Base-by-base conservation (phyloP, 2,329 filamentous ascomycete species). In the Pestalotiopsis sp. region DNA sequence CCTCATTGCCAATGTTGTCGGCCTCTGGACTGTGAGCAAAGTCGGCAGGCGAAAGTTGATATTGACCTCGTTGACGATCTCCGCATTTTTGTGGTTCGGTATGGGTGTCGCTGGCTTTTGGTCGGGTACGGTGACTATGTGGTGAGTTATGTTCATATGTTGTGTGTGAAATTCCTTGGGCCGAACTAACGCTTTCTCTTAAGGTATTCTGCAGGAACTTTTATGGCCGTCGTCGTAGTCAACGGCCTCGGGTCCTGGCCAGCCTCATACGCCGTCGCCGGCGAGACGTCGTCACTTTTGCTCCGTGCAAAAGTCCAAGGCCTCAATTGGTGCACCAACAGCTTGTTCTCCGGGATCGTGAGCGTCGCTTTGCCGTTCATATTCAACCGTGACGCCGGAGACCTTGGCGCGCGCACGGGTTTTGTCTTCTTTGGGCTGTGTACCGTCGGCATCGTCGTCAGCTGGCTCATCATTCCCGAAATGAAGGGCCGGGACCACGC, bases 401-500 rank as follows among this genome's bases (percentile, higher is more conserved):
- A 82, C 68, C 72, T 84, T 23, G 78, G 80, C 36, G 80, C 79
- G 1, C 82, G 82, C 74, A 82, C 81, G 2, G 82, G 80, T 0
- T 82, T 83, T 39, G 74, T 84, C 0, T 84, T 77, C 68, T 76
- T 78, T 0, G 81, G 75, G 0, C 76, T 81, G 13, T 82, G 80
- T 70, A 68, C 78, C 2, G 66, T 81, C 1, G 77, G 79, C 20
- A 75, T 80, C 2, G 67, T 77, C 1, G 60, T 82, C 0, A 80
- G 82, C 0, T 89, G 80, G 77, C 76, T 81, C 12, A 77, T 79
- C 45, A 77, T 89, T 0, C 87, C 87, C 0, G 87, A 90, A 73
- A 88, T 87, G 78, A 85, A 84, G 75, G 83, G 83, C 3, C 76
- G 84, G 23, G 83, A 76, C 1, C 77, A 82, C 0, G 77, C 78